Conservation (phyloP, 2,329 filamentous ascomycete species). For the Fusarium sp. region DNA sequence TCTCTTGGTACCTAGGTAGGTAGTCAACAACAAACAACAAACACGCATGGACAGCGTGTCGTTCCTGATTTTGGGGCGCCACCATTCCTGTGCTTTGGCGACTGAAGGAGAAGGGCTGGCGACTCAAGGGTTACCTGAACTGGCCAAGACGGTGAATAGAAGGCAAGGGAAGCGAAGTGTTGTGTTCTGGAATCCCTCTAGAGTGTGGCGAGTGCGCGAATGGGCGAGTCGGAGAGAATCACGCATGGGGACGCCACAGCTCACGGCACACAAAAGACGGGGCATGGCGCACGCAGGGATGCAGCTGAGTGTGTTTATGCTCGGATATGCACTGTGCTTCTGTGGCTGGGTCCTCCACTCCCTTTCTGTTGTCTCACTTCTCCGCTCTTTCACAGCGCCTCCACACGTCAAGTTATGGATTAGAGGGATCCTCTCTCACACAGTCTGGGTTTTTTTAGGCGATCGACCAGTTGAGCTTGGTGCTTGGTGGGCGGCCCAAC, state of each 20-base stretch:
- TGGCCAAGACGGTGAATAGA: slow-evolving; percentile 7
- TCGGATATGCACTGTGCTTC: slow-evolving; percentile 21
- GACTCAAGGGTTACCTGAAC: slow-evolving; percentile 17
- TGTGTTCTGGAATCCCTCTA: slow-evolving; percentile 40
- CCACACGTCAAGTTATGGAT: slow-evolving; percentile 32
- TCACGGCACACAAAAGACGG: slow-evolving; percentile 5
- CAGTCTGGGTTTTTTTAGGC: slow-evolving; percentile 40
- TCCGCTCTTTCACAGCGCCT: slow-evolving; percentile 41
- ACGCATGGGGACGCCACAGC: slow-evolving; percentile 32
- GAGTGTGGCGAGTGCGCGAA: slow-evolving; percentile 40
- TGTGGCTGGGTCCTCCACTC: slow-evolving; percentile 33
- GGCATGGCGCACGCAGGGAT: too few species aligned
- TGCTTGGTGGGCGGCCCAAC: slow-evolving; percentile 47
- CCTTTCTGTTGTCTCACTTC: slow-evolving; percentile 42
- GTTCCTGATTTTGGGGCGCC: slow-evolving; percentile 32
- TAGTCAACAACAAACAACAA: slow-evolving; percentile 24
- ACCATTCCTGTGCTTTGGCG: slow-evolving; percentile 34
- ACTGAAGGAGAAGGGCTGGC: slow-evolving; percentile 20
- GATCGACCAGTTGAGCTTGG: slow-evolving; percentile 46
- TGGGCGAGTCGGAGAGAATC: slow-evolving; percentile 30
- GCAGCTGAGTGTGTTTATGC: neutral
- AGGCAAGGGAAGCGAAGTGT: slow-evolving; percentile 28
- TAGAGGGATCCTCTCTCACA: slow-evolving; percentile 39
- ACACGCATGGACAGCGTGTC: slow-evolving; percentile 13
- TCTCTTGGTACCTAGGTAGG: slow-evolving; percentile 3